Conservation (phyloP, 257 asterid species). For the Nicotiana tomentosiformis region DNA sequence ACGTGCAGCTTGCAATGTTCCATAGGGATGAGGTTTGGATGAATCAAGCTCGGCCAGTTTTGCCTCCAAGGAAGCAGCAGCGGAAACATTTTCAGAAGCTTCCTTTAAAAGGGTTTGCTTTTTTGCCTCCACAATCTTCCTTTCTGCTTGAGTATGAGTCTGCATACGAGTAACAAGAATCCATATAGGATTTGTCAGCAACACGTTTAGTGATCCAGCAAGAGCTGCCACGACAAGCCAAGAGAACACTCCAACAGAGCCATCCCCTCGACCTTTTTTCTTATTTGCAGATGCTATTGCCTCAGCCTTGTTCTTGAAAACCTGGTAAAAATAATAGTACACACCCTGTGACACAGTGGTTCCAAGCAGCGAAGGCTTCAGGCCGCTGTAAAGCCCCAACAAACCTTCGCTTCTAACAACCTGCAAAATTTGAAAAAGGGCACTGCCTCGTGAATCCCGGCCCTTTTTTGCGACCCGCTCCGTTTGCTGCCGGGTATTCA, state of each 20-base stretch:
- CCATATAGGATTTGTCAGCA: constrained; percentile 89
- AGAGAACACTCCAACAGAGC: constrained; percentile 84
- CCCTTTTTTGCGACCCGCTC: constrained; percentile 65
- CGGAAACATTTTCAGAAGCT: constrained; percentile 36
- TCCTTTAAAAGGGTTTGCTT: constrained; percentile 62
- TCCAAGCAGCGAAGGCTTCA: constrained; percentile 85
- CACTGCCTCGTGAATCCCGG: constrained; percentile 26
- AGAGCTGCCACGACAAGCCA: constrained; percentile 93
- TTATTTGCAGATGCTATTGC: constrained; percentile 58
- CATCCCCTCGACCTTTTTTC: constrained; percentile 67
- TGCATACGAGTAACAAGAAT: constrained; percentile 96
- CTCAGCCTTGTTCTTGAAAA: constrained; percentile 83
- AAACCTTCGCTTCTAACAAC: constrained; percentile 71
- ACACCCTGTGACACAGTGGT: constrained; percentile 94
- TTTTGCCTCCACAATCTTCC: constrained; percentile 65
- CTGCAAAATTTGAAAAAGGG: constrained; percentile 59
- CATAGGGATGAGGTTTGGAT: constrained; percentile 68
- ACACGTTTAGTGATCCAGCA: constrained; percentile 90
- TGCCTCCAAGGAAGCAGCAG: constrained; percentile 39
- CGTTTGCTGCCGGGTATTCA: constrained; percentile 92
- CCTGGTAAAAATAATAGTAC: constrained; percentile 82
- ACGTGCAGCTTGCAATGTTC: constrained; percentile 72
- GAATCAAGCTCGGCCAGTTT: constrained; percentile 63
- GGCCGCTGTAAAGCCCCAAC: constrained; percentile 93
- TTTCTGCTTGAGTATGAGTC: constrained; percentile 94